Base-by-base conservation (phyloP, 805 yeast genomes). In the Teunomyces tritomae region DNA sequence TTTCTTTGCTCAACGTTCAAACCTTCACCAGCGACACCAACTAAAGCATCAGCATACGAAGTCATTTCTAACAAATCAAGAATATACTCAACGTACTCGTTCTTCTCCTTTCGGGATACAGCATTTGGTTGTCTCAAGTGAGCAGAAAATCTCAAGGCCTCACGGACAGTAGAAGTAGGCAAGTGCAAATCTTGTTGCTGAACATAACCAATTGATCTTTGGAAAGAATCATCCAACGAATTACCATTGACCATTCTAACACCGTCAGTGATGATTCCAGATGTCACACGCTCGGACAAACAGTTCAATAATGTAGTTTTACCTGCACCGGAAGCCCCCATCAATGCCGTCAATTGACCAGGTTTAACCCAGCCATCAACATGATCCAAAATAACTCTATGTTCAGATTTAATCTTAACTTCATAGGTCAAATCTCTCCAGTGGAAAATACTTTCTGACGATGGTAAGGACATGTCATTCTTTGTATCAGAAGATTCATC, bases 281-380 rank as follows among this genome's bases (percentile, higher is more conserved):
- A 42, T 6, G 57, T 54, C 13, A 52, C 59, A 50, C 59, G 57
- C 40, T 53, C 57, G 7, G 62, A 62, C 48, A 74, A 71, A 49
- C 74, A 56, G 48, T 75, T 75, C 48, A 74, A 57, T 30, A 74
- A 57, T 33, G 78, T 74, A 11, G 79, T 73, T 55, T 74, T 74
- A 46, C 79, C 79, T 39, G 72, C 66, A 41, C 79, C 79, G 7
- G 76, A 70, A 16, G 78, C 73, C 8, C 79, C 79, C 86, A 82
- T 82, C 44, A 83, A 66, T 4, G 94, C 94, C 45, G 92, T 87
- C 60, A 87, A 69, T 41, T 89, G 85, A 54, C 91, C 91, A 8
- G 91, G 91, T 60, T 84, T 84, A 37, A 86, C 90, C 87, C 88
- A 86, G 43, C 92, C 94, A 61, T 84, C 88, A 48, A 87, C 87